Percentiles rank a stretch among this genome's conserved stretches.
Conservation (phyloP, 208 protist genomes). For the Trypanosoma scelopori region DNA sequence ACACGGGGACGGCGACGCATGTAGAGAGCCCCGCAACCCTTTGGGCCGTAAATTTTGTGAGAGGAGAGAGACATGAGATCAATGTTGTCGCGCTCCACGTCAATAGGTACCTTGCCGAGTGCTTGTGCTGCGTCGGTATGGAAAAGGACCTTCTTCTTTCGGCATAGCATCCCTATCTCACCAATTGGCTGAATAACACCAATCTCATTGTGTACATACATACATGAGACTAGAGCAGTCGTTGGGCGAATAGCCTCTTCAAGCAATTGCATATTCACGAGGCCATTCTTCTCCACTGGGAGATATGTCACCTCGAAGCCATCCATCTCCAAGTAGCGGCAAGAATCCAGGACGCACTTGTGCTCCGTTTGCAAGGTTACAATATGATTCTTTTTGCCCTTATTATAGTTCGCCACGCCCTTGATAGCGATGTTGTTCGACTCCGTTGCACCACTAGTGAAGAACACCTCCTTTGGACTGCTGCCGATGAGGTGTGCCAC, state of each 20-base stretch:
- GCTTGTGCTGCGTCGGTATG: slow-evolving; percentile 98
- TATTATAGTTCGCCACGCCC: slow-evolving; percentile 97
- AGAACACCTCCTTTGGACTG: slow-evolving; percentile 98
- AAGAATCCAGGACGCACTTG: slow-evolving; percentile 99
- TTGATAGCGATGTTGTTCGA: slow-evolving; percentile 99
- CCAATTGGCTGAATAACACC: slow-evolving; percentile 97
- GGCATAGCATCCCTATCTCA: slow-evolving; percentile 97
- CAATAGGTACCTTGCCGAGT: slow-evolving; percentile 97
- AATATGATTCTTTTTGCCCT: slow-evolving; percentile 97
- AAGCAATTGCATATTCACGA: slow-evolving; percentile 94
- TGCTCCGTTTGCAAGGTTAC: slow-evolving; percentile 98
- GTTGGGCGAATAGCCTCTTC: slow-evolving; percentile 91
- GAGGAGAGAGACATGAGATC: slow-evolving; percentile 97
- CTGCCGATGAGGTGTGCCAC: slow-evolving; percentile 93
- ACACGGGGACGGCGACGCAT: slow-evolving; percentile 95
- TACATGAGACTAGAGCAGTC: slow-evolving; percentile 97
- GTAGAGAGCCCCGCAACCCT: slow-evolving; percentile 91
- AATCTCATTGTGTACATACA: slow-evolving; percentile 99
- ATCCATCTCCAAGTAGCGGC: slow-evolving; percentile 95
- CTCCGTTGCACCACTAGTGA: slow-evolving; percentile 99
- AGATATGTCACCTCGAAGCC: slow-evolving; percentile 98
- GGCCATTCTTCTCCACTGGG: slow-evolving; percentile 95
- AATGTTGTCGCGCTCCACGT: slow-evolving; percentile 97
- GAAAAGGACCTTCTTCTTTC: slow-evolving; percentile 95
- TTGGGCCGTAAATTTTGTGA: slow-evolving; percentile 99